Conservation (phyloP, 2,329 filamentous ascomycete genomes). For the Fusarium coffeatum region DNA sequence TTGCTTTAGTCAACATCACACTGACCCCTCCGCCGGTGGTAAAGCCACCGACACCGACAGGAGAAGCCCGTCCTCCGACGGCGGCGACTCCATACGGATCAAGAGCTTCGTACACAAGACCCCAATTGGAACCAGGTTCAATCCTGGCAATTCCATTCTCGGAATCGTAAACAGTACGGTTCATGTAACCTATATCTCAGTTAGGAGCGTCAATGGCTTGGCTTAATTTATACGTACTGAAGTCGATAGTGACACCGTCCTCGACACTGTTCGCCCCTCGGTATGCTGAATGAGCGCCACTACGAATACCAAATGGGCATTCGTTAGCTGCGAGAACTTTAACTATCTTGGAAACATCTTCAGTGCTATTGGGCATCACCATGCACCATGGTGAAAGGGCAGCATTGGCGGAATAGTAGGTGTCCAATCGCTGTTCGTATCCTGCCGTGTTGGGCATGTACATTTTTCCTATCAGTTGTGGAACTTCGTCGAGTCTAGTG, state of each 20-base stretch:
- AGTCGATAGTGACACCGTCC: not conserved
- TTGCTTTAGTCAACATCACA: fast-evolving
- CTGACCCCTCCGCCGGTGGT: not conserved
- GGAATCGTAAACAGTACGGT: not conserved
- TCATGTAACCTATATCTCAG: not conserved
- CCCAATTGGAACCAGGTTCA: not conserved
- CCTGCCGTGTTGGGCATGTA: not conserved
- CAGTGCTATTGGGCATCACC: not conserved
- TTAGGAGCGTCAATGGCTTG: fast-evolving
- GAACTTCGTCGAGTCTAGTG: fast-evolving
- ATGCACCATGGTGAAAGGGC: not conserved
- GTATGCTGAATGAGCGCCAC: not conserved
- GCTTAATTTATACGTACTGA: not conserved
- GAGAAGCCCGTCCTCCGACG: not conserved
- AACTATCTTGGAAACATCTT: not conserved
- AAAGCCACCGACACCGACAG: not conserved
- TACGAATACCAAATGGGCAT: not conserved
- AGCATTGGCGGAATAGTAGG: not conserved
- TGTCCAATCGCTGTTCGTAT: not conserved
- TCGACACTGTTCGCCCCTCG: not conserved
- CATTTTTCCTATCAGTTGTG: not conserved
- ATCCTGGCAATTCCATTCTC: not conserved
- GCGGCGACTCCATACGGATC: not conserved
- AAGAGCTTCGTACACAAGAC: not conserved
- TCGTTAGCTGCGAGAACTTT: not conserved